Evolutionary conservation across 768 basidiomycete genomes (phyloP), one percentile per base, ranked within the genome.

Genomic region (Amanita fuliginea): DNA sequence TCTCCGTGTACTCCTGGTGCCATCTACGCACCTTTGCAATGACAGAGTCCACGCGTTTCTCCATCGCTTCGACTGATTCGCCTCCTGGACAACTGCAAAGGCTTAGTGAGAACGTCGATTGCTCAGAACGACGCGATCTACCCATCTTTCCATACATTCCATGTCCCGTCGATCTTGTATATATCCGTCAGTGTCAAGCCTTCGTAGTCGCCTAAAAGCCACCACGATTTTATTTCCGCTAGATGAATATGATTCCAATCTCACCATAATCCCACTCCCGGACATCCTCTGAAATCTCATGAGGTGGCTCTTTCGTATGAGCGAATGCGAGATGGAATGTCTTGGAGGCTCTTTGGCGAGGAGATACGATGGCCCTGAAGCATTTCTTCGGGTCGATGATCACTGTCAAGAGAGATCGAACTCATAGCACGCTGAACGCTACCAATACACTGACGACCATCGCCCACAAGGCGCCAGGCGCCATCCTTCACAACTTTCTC

Each of bases 111-210:
- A 30, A 36, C 59, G 6, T 19, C 8, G 18, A 14, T 7, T 8
- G 30, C 19, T 37, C 41, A 26, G 19, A 35, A 13, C 6, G 32
- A 39, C 42, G 8, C 64, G 71, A 32, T 61, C 5, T 37, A 83
- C 83, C 88, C 91, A 58, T 93, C 85, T 35, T 63, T 73, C 89
- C 90, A 95, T 57, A 94, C 92, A n/a, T 62, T 58, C 91, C 91
- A 97, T 3, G 68, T 57, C 9, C 71, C 66, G 35, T 72, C 75
- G 49, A 67, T 73, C 43, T 71, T 72, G 53, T 79, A 68, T 56
- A 95, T 95, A 56, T 95, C 87, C n/a, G 77, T 67, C n/a, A 81
- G 70, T 22, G 75, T 62, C 36, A 93, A 75, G 4, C 92, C 93
- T 61, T 95, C 93, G 59, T 88, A 96, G 6, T 87, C 78, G 8